Evolutionary conservation across 352 stramenopile species (phyloP).

Genomic region (Thalassiosira livingstoniorum): DNA sequence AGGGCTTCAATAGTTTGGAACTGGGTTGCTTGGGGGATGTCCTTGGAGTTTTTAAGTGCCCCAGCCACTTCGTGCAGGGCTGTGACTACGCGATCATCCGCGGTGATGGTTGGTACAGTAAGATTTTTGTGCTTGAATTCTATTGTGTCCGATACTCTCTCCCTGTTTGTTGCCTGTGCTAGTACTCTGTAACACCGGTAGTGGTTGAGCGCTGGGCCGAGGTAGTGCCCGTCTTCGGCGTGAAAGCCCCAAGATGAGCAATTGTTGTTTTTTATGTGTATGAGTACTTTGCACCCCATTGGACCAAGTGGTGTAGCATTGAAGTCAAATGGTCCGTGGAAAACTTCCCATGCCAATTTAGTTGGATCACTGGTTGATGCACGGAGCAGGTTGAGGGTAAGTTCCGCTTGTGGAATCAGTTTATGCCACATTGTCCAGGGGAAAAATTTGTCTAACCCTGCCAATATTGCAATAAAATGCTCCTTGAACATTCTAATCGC

Average conservation of each 20-base stretch:
- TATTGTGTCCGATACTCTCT: not conserved
- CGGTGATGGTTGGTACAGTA: not conserved
- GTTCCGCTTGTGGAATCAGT: constrained; percentile 39
- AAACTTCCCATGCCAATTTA: constrained; percentile 28
- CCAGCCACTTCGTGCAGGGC: not conserved
- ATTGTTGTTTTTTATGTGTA: not conserved
- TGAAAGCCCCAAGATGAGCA: not conserved
- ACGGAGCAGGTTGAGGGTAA: constrained; percentile 37
- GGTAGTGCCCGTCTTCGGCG: not conserved
- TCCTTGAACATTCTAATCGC: constrained; percentile 68
- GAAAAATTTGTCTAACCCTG: constrained; percentile 19
- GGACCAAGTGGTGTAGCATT: not conserved
- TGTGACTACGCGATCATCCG: not conserved
- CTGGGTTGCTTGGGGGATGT: too few species aligned
- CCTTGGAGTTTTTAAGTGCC: not conserved
- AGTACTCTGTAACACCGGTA: not conserved
- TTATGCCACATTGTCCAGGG: constrained; percentile 36
- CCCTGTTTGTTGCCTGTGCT: not conserved
- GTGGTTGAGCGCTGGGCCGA: not conserved
- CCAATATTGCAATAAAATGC: constrained; percentile 53
- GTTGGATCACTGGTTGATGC: constrained; percentile 45
- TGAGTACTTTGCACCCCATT: not conserved
- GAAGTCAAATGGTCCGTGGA: not conserved
- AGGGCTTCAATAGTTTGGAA: too few species aligned
- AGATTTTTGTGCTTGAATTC: constrained; percentile 12